Percentiles rank a stretch among this genome's conserved stretches.
Evolutionary conservation across 306 rosid species (phyloP).

Genomic region (Arachis stenosperma): DNA sequence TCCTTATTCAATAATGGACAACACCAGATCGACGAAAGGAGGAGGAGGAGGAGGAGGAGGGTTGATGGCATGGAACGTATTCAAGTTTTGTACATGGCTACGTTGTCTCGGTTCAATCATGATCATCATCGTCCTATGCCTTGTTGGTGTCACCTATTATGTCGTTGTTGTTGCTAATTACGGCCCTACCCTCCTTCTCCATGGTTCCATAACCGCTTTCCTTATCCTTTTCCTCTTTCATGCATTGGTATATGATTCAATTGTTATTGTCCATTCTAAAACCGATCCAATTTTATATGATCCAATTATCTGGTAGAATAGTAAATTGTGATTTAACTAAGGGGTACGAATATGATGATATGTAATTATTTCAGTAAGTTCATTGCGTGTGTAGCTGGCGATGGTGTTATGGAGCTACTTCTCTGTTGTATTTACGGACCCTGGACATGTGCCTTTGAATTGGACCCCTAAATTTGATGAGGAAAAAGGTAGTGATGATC

Average conservation of each 20-base stretch:
- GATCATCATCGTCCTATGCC: conserved; percentile 59
- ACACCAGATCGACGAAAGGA: conserved; percentile 33
- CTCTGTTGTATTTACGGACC: conserved; percentile 65
- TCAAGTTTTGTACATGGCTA: conserved; percentile 60
- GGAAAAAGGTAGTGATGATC: conserved; percentile 47
- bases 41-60: not conserved
- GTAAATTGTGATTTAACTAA: too few relatives aligned
- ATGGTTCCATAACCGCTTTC: conserved; percentile 50
- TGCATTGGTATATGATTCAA: conserved; percentile 48
- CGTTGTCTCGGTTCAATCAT: conserved; percentile 68
- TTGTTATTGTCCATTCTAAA: too few relatives aligned
- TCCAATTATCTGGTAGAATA: too few relatives aligned
- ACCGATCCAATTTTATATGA: too few relatives aligned
- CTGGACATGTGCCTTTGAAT: conserved; percentile 67
- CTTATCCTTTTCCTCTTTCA: conserved; percentile 63
- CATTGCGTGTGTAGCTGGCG: conserved; percentile 64
- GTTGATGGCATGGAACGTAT: conserved; percentile 69
- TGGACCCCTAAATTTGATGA: conserved; percentile 68
- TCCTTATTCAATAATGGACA: not conserved
- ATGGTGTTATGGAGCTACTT: conserved; percentile 89
- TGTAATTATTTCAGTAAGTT: conserved; percentile 28
- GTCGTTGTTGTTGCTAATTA: conserved; percentile 61
- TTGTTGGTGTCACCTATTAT: conserved; percentile 65
- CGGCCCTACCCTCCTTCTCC: conserved; percentile 61
- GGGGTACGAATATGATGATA: not conserved